Evolutionary conservation across 2,329 filamentous ascomycete genomes (phyloP), one percentile per base, ranked within the genome.

Genomic region (Monilinia laxa): DNA sequence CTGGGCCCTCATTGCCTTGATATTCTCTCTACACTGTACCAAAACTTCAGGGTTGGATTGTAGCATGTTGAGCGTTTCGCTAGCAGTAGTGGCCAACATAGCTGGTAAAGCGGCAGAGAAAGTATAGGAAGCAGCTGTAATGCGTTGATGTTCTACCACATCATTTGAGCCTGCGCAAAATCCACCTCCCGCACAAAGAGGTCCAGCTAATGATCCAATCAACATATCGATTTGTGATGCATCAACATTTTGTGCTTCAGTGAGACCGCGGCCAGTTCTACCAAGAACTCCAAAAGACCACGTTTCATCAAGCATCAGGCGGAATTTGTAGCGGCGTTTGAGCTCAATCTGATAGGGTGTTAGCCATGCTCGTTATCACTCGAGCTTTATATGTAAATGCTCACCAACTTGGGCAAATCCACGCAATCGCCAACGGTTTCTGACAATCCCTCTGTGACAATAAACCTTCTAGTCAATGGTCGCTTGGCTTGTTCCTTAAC

Each of bases 211-310:
- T 47, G 92, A 96, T 54, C 96, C 95, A 63, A 98, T 86, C 72
- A 99, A 94, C 93, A 99, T 97, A 80, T 99, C 95, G 60, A 99
- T 89, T 76, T 96, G 91, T 12, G 90, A 87, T 0, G 94, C 88
- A 77, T 98, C 95, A 23, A 99, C 94, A 73, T 98, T 97, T 76
- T 98, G 95, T 7, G 94, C 92, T 81, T 99, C 96, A 0, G 95
- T 98, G 51, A 98, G 83, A 68, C 95, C 95, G 63, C 93, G 89
- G 25, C 95, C 96, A 35, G 92, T 97, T 69, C 93, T 86, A 58
- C 95, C 95, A 6, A 99, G 85, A 23, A 98, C 91, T 68, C 94
- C 96, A 77, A 98, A 99, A 0, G 93, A 97, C 90, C 92, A 96
- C 1, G 93, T 97, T 81, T 99, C 95, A 78, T 99, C 95, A 49